phyloP scores from a whole-genome alignment of 2,329 filamentous ascomycete genomes.

The Pseudopyricularia cyperi region DNA sequence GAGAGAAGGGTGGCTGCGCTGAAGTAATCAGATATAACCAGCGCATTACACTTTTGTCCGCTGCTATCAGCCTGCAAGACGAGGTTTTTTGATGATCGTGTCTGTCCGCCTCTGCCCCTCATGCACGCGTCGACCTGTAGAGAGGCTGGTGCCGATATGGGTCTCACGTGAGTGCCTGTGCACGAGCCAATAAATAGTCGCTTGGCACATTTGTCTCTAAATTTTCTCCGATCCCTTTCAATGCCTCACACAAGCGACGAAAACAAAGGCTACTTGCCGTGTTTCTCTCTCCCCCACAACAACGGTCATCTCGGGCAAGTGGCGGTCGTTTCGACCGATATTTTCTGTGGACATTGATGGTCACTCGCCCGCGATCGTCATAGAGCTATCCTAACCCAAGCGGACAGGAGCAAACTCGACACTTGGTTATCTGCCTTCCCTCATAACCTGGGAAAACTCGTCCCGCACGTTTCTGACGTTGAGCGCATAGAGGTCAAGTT shows the following conservation, averaged over 20 bases:
- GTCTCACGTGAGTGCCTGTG: not conserved
- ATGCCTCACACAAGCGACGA: not conserved
- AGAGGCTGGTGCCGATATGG: not conserved
- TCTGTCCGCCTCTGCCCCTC: not conserved
- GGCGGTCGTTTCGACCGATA: too few relatives aligned
- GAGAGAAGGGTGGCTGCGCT: slow-evolving; percentile 7
- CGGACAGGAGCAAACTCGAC: too few relatives aligned
- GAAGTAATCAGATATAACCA: not conserved
- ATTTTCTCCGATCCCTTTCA: not conserved
- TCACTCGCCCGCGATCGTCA: too few relatives aligned
- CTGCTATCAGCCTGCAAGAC: not conserved
- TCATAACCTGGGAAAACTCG: too few relatives aligned
- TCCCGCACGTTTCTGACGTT: too few relatives aligned
- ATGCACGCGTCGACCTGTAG: not conserved
- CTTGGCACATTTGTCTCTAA: not conserved
- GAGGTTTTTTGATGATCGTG: not conserved
- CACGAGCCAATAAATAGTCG: not conserved
- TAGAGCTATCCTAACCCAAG: too few relatives aligned
- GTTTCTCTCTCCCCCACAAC: not conserved
- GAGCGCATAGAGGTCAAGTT: too few relatives aligned
- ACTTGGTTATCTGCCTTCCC: too few relatives aligned
- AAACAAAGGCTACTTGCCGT: not conserved
- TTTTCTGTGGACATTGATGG: not conserved
- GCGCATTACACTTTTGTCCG: not conserved
- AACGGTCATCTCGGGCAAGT: too few relatives aligned